Base-by-base conservation (phyloP, 129 eudicot genomes). In the Centaurea solstitialis region DNA sequence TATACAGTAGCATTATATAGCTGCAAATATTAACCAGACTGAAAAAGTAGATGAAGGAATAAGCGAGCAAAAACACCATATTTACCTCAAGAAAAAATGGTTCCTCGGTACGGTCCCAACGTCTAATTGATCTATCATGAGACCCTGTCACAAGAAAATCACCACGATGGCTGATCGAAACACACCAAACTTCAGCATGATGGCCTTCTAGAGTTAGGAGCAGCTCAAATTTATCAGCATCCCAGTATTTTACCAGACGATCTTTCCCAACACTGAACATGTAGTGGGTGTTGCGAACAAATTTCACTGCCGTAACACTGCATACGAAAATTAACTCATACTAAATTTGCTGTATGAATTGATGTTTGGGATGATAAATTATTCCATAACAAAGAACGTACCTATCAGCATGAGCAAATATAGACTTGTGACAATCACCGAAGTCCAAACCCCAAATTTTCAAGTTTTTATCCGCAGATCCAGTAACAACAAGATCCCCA, bases 361-460 rank as follows among this genome's bases (percentile, higher is more conserved):
- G 18, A 59, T 18, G 38, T 70, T 18, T 41, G 17, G 28, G 23
- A 70, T 23, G 24, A 43, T 79, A 7, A 72, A 13, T 57, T 35
- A 65, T 37, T 47, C 40, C 17, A 65, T 13, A 38, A n/a, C 30
- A 67, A 7, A 11, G 30, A 43, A 7, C 22, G 74, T 73, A 96
- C 99, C 99, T 93, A 75, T 89, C 99, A 73, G 94, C 92, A 88
- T 96, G 99, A 70, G 99, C 98, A 79, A 96, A 96, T 73, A 96
- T 76, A 21, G 99, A 96, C 84, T 91, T 96, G 69, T 96, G 99
- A 83, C 98, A 93, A 70, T 96, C 97, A 64, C 99, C 99, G 59
- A 96, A 96, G 84, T 93, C 99, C 88, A 96, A 79, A 75, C 99
- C 99, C 98, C 98, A 96, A 53, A 96, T 96, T 86, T 91, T 96